Evolutionary conservation across 495 filamentous ascomycete species (phyloP).

Genomic region (Pyrenopolyporus hunteri): DNA sequence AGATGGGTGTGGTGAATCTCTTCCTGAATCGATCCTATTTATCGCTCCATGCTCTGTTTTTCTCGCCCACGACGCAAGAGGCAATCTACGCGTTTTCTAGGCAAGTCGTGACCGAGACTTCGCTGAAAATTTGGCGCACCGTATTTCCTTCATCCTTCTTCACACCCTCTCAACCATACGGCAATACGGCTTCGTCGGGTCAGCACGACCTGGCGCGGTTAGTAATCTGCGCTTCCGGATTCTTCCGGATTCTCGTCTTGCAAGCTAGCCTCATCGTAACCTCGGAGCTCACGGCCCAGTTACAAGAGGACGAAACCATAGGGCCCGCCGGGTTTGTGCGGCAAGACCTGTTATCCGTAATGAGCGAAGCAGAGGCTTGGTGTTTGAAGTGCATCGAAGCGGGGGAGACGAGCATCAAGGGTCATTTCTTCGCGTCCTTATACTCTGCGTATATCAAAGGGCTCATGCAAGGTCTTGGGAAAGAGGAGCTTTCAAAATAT

Average conservation of each 20-base stretch:
- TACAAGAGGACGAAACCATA: conserved; percentile 59
- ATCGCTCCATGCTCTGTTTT: conserved; percentile 52
- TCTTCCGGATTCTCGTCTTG: conserved; percentile 51
- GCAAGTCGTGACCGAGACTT: conserved; percentile 53
- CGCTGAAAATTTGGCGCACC: conserved; percentile 50
- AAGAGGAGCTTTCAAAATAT: conserved; percentile 35
- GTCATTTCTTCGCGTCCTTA: conserved; percentile 53
- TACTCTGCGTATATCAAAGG: conserved; percentile 55
- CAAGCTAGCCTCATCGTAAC: conserved; percentile 56
- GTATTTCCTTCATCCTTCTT: conserved; percentile 11
- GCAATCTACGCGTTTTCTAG: conserved; percentile 54
- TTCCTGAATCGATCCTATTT: conserved; percentile 62
- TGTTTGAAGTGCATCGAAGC: conserved; percentile 49
- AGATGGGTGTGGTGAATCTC: conserved; percentile 47
- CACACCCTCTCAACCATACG: conserved; percentile 28
- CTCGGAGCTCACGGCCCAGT: conserved; percentile 52
- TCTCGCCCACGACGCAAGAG: conserved; percentile 42
- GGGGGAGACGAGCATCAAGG: conserved; percentile 65
- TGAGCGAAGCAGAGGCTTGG: conserved; percentile 57
- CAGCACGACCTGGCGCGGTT: conserved; percentile 52
- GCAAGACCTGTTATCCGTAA: conserved; percentile 54
- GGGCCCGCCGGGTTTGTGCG: conserved; percentile 48
- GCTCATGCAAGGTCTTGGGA: conserved; percentile 38
- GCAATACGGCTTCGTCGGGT: conserved; percentile 23
- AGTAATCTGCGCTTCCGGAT: conserved; percentile 52